phyloP scores from a whole-genome alignment of 352 stramenopile genomes.

The Globisporangium spinosum region DNA sequence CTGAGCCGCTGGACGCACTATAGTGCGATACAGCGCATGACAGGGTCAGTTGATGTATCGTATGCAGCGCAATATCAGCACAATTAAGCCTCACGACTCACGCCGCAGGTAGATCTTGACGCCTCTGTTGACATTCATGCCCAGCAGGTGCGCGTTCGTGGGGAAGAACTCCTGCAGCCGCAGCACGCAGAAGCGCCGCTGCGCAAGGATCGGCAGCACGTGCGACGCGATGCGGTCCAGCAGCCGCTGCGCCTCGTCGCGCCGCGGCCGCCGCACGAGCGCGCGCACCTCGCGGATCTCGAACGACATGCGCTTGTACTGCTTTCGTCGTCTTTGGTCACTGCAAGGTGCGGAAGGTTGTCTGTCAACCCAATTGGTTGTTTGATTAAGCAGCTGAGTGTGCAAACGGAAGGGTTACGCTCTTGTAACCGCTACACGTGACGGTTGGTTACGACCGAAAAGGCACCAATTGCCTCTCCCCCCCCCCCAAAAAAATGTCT shows the following conservation, averaged over 20 bases:
- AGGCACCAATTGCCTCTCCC: background rate
- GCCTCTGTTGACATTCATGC: constrained; percentile 79
- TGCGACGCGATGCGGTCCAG: constrained; percentile 45
- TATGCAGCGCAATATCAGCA: background rate
- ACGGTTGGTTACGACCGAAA: background rate
- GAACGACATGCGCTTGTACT: constrained; percentile 7
- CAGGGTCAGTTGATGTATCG: background rate
- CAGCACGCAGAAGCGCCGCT: constrained; percentile 48
- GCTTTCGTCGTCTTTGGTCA: background rate
- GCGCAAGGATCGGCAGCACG: constrained; percentile 56
- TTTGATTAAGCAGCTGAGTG: background rate
- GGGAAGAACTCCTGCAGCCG: constrained; percentile 68
- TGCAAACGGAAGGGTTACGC: background rate
- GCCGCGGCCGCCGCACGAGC: constrained; percentile 36
- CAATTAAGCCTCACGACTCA: constrained; percentile 14
- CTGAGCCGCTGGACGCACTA: constrained; percentile 37
- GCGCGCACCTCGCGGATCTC: constrained; percentile 35
- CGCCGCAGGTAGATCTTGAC: constrained; percentile 68
- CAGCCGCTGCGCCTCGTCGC: constrained; percentile 34
- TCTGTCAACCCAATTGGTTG: background rate
- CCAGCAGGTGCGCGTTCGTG: constrained; percentile 49
- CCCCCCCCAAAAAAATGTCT: background rate
- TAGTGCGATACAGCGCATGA: background rate
- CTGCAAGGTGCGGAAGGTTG: background rate
- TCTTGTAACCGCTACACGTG: too few relatives aligned